phyloP scores from a whole-genome alignment of 192 early-diverging fungal species.

The Chytriomyces sp. region DNA sequence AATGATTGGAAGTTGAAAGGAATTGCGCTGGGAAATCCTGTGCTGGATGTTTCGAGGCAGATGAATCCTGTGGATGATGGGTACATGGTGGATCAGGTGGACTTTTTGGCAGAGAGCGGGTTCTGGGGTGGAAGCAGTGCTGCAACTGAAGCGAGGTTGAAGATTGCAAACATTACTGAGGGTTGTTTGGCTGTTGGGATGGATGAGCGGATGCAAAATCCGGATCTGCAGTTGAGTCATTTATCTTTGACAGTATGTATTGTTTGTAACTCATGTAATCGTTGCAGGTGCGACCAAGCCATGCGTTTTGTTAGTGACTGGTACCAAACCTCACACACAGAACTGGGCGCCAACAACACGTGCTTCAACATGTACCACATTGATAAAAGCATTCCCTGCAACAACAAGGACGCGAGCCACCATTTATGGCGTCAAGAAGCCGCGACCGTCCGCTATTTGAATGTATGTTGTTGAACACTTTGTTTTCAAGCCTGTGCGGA shows the following conservation, averaged over 20 bases:
- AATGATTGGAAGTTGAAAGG: conserved; percentile 42
- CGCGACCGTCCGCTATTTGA: neutral
- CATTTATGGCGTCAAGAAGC: neutral
- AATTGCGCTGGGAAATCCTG: conserved; percentile 56
- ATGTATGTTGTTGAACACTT: neutral
- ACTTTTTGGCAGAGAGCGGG: conserved; percentile 38
- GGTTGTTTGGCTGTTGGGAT: no score
- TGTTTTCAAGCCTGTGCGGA: neutral
- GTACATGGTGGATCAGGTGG: conserved; percentile 25
- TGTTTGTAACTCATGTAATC: no score
- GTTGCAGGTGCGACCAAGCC: no score
- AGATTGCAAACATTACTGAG: no score
- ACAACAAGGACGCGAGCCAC: neutral
- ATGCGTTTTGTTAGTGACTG: neutral
- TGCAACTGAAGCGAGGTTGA: no score
- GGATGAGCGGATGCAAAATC: neutral
- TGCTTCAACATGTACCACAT: conserved; percentile 13
- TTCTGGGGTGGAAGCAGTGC: no score
- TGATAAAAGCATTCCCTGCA: neutral
- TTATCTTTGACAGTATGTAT: no score
- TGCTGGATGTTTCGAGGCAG: conserved; percentile 43
- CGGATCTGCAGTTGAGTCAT: no score
- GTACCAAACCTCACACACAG: neutral
- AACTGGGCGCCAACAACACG: neutral
- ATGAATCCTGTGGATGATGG: conserved; percentile 40